Conservation (phyloP, 345 rosid species). For the Lagerstroemia speciosa region DNA sequence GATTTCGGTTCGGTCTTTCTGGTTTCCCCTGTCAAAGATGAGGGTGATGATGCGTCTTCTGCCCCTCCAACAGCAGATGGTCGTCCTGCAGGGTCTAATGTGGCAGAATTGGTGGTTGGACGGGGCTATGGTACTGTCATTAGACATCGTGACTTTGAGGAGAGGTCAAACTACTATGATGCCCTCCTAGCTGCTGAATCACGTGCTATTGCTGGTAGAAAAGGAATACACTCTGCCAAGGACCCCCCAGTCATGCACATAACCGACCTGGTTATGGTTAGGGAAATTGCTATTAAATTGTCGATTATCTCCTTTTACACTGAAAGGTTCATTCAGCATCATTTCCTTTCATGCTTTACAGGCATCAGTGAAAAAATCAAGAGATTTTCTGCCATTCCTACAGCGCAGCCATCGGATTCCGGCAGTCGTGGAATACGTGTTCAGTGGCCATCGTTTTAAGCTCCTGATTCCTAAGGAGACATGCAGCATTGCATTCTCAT, state of each 20-base stretch:
- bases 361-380: slow-evolving; percentile 80
- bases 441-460: slow-evolving; percentile 97
- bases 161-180: slow-evolving; percentile 88
- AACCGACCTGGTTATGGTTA: slow-evolving; percentile 61
- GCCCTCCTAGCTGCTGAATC: slow-evolving; percentile 87
- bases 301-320: slow-evolving; percentile 1
- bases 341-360: slow-evolving; percentile 19
- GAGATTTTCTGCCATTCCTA: slow-evolving; percentile 80
- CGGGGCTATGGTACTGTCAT: slow-evolving; percentile 82
- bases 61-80: slow-evolving; percentile 28
- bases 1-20: slow-evolving; percentile 94
- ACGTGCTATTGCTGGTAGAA: slow-evolving; percentile 68
- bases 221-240: slow-evolving; percentile 76
- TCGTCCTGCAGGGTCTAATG: slow-evolving; percentile 58
- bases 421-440: slow-evolving; percentile 91
- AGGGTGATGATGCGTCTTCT: slow-evolving; percentile 43
- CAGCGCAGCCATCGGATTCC: slow-evolving; percentile 60
- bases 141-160: slow-evolving; percentile 90
- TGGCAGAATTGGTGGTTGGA: slow-evolving; percentile 70
- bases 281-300: slow-evolving; percentile 11
- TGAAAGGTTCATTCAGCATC: not conserved
- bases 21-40: slow-evolving; percentile 47
- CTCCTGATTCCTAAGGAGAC: slow-evolving; percentile 87
- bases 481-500: slow-evolving; percentile 90
- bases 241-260: slow-evolving; percentile 76